These are phyloP conservation scores for Eleusine coracana DNA, from an alignment of 176 grass and related monocot species.

Conservation along the genomic window DNA sequence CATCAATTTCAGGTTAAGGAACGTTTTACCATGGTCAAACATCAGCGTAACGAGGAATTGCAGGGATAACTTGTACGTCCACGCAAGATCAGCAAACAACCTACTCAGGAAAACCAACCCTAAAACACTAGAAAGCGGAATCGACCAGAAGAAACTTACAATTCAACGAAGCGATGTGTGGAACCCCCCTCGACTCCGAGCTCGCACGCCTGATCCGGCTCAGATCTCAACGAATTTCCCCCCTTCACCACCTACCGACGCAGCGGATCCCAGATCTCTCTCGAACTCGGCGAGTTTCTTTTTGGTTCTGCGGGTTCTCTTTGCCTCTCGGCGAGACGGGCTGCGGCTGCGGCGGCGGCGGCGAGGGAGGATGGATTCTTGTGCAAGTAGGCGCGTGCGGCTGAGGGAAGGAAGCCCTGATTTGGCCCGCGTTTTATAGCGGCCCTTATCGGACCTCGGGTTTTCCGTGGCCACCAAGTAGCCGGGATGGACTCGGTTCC, in stretches of 20 bases:
- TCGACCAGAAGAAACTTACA: conserved; percentile 34
- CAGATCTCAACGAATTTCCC: conserved; percentile 42
- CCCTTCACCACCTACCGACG: conserved; percentile 12
- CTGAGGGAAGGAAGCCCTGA: conserved; percentile 34
- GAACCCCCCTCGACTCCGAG: conserved; percentile 43
- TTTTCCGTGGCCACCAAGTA: conserved; percentile 24
- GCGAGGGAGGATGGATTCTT: conserved; percentile 30
- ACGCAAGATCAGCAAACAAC: background rate
- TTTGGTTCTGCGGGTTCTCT: background rate
- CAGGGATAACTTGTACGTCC: background rate
- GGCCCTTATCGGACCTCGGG: background rate
- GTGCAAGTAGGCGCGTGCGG: conserved; percentile 38
- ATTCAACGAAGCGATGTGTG: conserved; percentile 32
- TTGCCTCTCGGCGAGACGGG: conserved; percentile 27
- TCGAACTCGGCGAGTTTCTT: background rate
- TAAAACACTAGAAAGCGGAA: background rate
- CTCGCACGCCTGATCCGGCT: conserved; percentile 50
- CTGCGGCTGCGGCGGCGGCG: conserved; percentile 40
- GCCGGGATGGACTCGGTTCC: background rate
- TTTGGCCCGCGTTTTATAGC: conserved; percentile 33
- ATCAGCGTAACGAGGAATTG: background rate
- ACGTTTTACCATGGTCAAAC: background rate
- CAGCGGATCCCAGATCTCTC: conserved; percentile 25
- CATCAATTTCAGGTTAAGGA: background rate
- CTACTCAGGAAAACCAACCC: background rate